Evolutionary conservation across 345 rosid species (phyloP), one percentile per base, ranked within the genome.

Genomic region (Acer yangbiense): DNA sequence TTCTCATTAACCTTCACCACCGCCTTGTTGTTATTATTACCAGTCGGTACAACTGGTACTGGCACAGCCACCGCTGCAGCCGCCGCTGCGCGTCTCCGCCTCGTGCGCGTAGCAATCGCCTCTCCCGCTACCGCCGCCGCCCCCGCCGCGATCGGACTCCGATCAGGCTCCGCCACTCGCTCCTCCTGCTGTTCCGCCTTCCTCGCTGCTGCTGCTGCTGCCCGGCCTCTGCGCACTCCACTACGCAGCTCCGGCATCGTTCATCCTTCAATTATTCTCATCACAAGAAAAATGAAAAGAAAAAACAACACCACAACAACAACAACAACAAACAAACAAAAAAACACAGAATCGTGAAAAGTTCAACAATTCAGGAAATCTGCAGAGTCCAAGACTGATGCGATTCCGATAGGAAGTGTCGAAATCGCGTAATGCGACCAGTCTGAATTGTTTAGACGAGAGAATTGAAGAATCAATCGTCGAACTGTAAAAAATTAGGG

Each of bases 161-260:
- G 17, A 68, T 72, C 65, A 77, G 57, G 11, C 64, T 76, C 68
- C 64, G 72, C 77, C 63, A 54, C 66, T 46, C 70, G 68, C 27
- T 66, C 75, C 62, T 73, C 60, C 50, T 25, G 17, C 61, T 55
- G 50, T 20, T 74, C 43, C 27, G 70, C 79, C 55, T 64, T 54
- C 69, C 73, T 35, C 71, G 74, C 74, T 79, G 81, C 46, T 43
- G 35, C 35, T 32, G 35, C 72, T 25, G 81, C 87, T 77, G 68
- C 77, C 84, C 84, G 87, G 78, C 89, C 91, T 75, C 85, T 84
- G 86, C 90, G 92, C 82, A 75, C 85, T 85, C 88, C 90, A 52
- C 82, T 82, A 91, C 91, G 94, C 87, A 78, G 86, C 72, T 77
- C 90, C 85, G 93, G 91, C 94, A 91, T 89, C 83, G 80, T 90